phyloP scores from a whole-genome alignment of 768 basidiomycete species.

The Cystobasidium onofrii region DNA sequence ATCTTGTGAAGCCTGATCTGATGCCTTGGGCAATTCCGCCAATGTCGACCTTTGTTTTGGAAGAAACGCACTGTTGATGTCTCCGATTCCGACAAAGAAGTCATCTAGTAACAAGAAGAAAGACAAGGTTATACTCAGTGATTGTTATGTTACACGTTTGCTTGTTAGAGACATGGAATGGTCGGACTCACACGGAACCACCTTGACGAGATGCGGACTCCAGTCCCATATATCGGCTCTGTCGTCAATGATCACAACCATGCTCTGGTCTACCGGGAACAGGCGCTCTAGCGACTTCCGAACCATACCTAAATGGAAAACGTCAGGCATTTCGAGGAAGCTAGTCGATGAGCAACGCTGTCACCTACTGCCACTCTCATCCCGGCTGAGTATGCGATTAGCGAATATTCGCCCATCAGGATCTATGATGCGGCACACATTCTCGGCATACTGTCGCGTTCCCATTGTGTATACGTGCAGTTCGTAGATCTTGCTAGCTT shows the following conservation, averaged over 20 bases:
- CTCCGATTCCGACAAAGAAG: slow-evolving; percentile 95
- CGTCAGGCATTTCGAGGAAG: background rate
- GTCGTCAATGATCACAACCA: slow-evolving; percentile 99
- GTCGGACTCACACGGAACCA: slow-evolving; percentile 81
- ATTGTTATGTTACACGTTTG: too few relatives aligned
- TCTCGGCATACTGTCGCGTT: slow-evolving; percentile 88
- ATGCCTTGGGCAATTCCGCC: slow-evolving; percentile 48
- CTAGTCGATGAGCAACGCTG: background rate
- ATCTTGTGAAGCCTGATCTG: background rate
- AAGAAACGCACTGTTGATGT: slow-evolving; percentile 91
- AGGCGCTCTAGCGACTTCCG: slow-evolving; percentile 84
- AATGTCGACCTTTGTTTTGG: slow-evolving; percentile 55
- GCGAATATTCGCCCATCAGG: slow-evolving; percentile 77
- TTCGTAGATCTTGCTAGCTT: slow-evolving; percentile 72
- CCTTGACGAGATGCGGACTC: slow-evolving; percentile 92
- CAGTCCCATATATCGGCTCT: slow-evolving; percentile 98
- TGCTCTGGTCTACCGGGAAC: slow-evolving; percentile 93
- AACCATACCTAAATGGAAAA: slow-evolving; percentile 58
- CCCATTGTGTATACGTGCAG: slow-evolving; percentile 99
- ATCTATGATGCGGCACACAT: slow-evolving; percentile 90
- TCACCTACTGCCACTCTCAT: slow-evolving; percentile 87
- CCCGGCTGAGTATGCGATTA: slow-evolving; percentile 77
- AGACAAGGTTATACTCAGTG: too few relatives aligned
- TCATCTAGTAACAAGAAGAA: slow-evolving; percentile 57
- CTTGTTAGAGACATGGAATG: too few relatives aligned